Percentiles rank a stretch among this genome's conserved stretches.
phyloP scores from a whole-genome alignment of 352 stramenopile species.

The Globisporangium iwayamae region DNA sequence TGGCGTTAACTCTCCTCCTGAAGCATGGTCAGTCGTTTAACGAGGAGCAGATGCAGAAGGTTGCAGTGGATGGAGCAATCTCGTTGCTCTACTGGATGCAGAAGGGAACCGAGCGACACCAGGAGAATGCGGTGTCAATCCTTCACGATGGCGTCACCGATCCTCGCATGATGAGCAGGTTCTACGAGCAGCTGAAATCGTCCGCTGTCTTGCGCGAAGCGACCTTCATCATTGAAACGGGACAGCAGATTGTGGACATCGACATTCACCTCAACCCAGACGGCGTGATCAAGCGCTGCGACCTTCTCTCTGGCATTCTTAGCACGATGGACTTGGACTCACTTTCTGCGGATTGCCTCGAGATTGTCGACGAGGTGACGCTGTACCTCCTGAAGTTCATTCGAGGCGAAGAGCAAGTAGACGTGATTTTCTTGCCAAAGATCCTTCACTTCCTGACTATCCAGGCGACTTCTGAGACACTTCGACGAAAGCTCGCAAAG shows the following conservation, averaged over 20 bases:
- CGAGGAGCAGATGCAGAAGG: slow-evolving; percentile 60
- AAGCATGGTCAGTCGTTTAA: slow-evolving; percentile 56
- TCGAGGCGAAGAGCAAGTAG: slow-evolving; percentile 14
- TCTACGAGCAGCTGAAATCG: slow-evolving; percentile 60
- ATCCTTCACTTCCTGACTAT: slow-evolving; percentile 44
- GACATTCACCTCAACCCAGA: slow-evolving; percentile 47
- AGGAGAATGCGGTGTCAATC: slow-evolving; percentile 77
- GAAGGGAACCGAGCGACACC: slow-evolving; percentile 76
- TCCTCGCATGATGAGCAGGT: slow-evolving; percentile 32
- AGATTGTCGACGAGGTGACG: slow-evolving; percentile 60
- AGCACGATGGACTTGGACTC: slow-evolving; percentile 34
- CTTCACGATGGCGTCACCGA: slow-evolving; percentile 62
- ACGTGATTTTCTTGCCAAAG: slow-evolving; percentile 21
- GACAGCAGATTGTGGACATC: slow-evolving; percentile 67
- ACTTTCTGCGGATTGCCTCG: slow-evolving; percentile 46
- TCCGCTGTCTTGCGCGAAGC: slow-evolving; percentile 44
- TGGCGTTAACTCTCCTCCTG: slow-evolving; percentile 63
- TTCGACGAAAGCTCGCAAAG: slow-evolving; percentile 46
- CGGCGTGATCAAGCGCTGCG: slow-evolving; percentile 66
- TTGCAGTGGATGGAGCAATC: slow-evolving; percentile 62
- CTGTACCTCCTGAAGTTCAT: slow-evolving; percentile 40
- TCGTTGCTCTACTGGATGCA: slow-evolving; percentile 84
- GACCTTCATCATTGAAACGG: slow-evolving; percentile 63
- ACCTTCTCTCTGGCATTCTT: slow-evolving; percentile 53
- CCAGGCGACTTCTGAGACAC: slow-evolving; percentile 12